phyloP scores from a whole-genome alignment of 2,329 filamentous ascomycete genomes.

The Beauveria medogensis region DNA sequence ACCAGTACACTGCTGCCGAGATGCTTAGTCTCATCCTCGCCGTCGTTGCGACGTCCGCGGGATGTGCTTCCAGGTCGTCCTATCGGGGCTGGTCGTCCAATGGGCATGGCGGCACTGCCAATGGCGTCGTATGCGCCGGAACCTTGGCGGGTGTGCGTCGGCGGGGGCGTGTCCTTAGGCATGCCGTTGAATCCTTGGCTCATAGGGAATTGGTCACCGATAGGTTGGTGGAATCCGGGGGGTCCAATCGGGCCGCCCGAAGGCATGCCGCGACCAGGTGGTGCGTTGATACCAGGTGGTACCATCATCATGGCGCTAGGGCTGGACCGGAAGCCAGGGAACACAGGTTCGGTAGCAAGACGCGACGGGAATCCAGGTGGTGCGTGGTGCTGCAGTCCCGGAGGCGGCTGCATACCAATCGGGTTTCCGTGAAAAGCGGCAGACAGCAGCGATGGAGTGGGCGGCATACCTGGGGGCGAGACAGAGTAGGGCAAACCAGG shows the following conservation, averaged over 20 bases:
- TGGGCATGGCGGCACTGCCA: slow-evolving; percentile 56
- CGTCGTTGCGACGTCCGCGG: slow-evolving; percentile 43
- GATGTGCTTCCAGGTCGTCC: slow-evolving; percentile 72
- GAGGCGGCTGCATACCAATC: slow-evolving; percentile 45
- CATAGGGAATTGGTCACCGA: slow-evolving; percentile 25
- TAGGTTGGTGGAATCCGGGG: slow-evolving; percentile 26
- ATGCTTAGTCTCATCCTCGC: slow-evolving; percentile 68
- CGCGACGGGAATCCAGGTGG: slow-evolving; percentile 48
- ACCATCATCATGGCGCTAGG: slow-evolving; percentile 37
- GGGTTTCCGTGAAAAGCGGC: slow-evolving; percentile 46
- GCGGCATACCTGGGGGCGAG: slow-evolving; percentile 47
- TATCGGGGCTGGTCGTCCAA: slow-evolving; percentile 77
- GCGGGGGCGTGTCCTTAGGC: slow-evolving; percentile 26
- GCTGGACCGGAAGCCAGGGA: slow-evolving; percentile 38
- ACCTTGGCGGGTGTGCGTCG: slow-evolving; percentile 65
- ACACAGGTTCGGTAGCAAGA: slow-evolving; percentile 45
- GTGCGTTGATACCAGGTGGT: slow-evolving; percentile 43
- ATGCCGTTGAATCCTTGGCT: slow-evolving; percentile 24
- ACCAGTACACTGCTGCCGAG: slow-evolving; percentile 86
- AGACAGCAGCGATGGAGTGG: neutral
- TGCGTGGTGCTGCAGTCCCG: slow-evolving; percentile 27
- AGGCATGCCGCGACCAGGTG: slow-evolving; percentile 36
- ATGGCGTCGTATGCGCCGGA: slow-evolving; percentile 59
- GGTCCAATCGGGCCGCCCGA: slow-evolving; percentile 26
- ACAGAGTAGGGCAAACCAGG: slow-evolving; percentile 30